Evolutionary conservation across 148 eudicot genomes (phyloP).

Genomic region (Heliosperma pusillum): DNA sequence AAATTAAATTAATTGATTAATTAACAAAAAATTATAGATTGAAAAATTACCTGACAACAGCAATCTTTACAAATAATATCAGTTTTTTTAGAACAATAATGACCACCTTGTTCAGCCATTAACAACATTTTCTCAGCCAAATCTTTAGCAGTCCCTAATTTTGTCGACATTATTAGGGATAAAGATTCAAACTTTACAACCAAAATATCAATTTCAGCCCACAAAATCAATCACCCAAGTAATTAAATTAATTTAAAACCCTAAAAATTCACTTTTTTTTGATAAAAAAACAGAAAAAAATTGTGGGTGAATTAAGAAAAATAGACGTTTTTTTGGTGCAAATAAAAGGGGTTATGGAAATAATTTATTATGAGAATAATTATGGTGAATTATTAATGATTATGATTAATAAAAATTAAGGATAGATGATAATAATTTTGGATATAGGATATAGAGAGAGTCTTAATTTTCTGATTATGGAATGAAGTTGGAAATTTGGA

Average conservation of each 20-base stretch:
- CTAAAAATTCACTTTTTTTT: constrained; percentile 6
- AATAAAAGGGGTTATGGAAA: not conserved
- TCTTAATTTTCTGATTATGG: constrained; percentile 1
- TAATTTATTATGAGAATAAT: not conserved
- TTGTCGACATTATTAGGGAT: constrained; percentile 20
- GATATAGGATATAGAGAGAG: not conserved
- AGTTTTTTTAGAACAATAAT: constrained; percentile 75
- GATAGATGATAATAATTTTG: not conserved
- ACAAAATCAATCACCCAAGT: not conserved
- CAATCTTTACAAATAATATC: constrained; percentile 61
- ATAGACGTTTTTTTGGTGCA: not conserved
- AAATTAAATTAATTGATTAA: not conserved
- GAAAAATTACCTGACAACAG: constrained; percentile 55
- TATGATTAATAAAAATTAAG: not conserved
- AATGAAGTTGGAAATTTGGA: constrained; percentile 17
- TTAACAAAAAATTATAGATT: not conserved
- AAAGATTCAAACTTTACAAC: constrained; percentile 7
- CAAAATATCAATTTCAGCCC: constrained; percentile 12
- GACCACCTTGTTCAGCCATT: constrained; percentile 74
- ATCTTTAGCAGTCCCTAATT: constrained; percentile 30
- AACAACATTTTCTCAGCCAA: constrained; percentile 45
- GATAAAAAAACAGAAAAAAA: not conserved
- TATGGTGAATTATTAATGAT: constrained; percentile 3
- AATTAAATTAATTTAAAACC: not conserved
- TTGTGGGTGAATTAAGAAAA: not conserved